phyloP scores from a whole-genome alignment of 2,329 filamentous ascomycete species.

The Immersiporthe knoxdaviesiana region DNA sequence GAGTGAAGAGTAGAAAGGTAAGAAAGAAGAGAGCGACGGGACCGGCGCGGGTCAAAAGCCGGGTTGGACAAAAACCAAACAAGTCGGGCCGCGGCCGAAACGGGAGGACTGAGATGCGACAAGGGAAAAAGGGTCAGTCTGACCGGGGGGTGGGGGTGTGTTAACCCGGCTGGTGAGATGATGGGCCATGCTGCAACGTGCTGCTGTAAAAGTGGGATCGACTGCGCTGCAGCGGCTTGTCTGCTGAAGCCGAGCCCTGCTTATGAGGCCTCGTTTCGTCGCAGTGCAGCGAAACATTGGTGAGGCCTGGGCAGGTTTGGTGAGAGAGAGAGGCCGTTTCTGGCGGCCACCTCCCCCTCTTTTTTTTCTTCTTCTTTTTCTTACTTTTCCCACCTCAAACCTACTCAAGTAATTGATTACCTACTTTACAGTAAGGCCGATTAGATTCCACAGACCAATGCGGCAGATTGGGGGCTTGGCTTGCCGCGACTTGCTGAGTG shows the following conservation, averaged over 20 bases:
- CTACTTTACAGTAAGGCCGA: not conserved
- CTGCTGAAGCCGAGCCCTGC: not conserved
- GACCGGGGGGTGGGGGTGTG: conserved; percentile 1
- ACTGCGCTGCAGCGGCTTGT: not conserved
- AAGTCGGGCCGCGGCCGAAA: conserved; percentile 12
- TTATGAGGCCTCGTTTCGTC: conserved; percentile 13
- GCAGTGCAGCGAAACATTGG: conserved; percentile 8
- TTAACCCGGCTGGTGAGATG: conserved; percentile 6
- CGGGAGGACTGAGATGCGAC: conserved; percentile 7
- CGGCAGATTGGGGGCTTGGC: not conserved
- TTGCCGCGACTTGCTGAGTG: conserved; percentile 7
- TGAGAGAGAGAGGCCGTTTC: conserved; percentile 1
- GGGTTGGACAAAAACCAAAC: conserved; percentile 7
- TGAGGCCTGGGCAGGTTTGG: not conserved
- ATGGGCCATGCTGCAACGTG: not conserved
- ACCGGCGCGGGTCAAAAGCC: not conserved
- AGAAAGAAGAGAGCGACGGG: not conserved
- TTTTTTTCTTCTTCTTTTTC: too few relatives aligned
- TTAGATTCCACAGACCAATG: not conserved
- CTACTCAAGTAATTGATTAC: not conserved
- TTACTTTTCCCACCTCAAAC: not conserved
- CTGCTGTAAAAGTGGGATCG: not conserved
- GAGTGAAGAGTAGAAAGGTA: not conserved
- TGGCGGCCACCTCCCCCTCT: not conserved
- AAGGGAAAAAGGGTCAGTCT: not conserved